phyloP scores from a whole-genome alignment of 768 basidiomycete genomes.

The Lactifluus hygrophoroides region DNA sequence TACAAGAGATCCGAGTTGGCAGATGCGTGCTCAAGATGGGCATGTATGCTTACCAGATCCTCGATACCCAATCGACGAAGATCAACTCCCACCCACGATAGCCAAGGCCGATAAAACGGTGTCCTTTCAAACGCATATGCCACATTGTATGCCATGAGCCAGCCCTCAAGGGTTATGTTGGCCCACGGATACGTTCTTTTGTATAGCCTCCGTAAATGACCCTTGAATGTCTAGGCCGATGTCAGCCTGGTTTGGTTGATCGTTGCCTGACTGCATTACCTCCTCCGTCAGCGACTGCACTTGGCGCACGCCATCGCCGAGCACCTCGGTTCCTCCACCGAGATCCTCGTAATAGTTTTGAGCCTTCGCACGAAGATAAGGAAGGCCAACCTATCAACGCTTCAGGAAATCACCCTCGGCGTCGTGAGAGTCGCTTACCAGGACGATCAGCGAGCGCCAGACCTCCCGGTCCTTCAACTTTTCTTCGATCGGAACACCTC shows the following conservation, averaged over 20 bases:
- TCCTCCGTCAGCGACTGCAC: slow-evolving; percentile 42
- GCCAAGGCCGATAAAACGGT: slow-evolving; percentile 85
- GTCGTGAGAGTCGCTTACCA: slow-evolving; percentile 43
- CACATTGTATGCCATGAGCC: slow-evolving; percentile 76
- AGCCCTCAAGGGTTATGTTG: slow-evolving; percentile 70
- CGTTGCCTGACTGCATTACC: slow-evolving; percentile 30
- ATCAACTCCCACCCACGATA: slow-evolving; percentile 77
- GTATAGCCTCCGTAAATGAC: slow-evolving; percentile 51
- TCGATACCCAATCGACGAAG: slow-evolving; percentile 70
- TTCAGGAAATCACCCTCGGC: not conserved
- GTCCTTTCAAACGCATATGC: slow-evolving; percentile 86
- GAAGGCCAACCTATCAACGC: slow-evolving; percentile 62
- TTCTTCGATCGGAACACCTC: slow-evolving; percentile 55
- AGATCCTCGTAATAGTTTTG: slow-evolving; percentile 87
- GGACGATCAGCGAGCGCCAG: slow-evolving; percentile 65
- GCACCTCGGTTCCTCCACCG: slow-evolving; percentile 72
- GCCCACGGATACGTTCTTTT: slow-evolving; percentile 75
- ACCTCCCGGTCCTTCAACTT: slow-evolving; percentile 59
- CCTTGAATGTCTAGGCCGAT: slow-evolving; percentile 38
- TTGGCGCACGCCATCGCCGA: slow-evolving; percentile 41
- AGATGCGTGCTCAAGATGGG: not conserved
- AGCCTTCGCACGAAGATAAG: slow-evolving; percentile 82
- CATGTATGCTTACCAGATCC: slow-evolving; percentile 53
- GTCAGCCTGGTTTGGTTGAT: slow-evolving; percentile 1
- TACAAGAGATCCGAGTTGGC: slow-evolving; percentile 14